These are phyloP conservation scores for Penicillium longicatenatum DNA, from an alignment of 495 filamentous ascomycete species.

Conservation along the genomic window DNA sequence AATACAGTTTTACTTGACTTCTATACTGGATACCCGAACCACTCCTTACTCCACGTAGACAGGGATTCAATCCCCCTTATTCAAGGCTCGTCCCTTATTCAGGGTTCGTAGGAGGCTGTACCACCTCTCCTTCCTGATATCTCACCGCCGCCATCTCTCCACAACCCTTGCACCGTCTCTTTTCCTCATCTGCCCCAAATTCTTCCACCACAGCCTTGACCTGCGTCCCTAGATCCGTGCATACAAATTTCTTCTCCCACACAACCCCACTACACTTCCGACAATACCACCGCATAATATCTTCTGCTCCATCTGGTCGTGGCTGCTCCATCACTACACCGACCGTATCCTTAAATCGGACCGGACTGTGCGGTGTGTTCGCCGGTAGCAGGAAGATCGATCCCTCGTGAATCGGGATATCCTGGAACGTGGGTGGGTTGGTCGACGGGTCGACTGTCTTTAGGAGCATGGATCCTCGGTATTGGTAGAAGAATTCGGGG, in stretches of 20 bases:
- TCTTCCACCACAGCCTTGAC: conserved; percentile 89
- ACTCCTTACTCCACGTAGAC: conserved; percentile 8
- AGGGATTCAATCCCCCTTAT: neutral
- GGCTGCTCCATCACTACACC: conserved; percentile 91
- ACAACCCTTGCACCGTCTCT: conserved; percentile 77
- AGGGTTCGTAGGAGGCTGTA: conserved; percentile 42
- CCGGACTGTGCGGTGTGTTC: conserved; percentile 84
- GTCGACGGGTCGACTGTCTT: conserved; percentile 75
- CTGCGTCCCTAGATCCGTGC: conserved; percentile 92
- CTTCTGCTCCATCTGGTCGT: conserved; percentile 66
- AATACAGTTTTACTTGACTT: conserved; percentile 5
- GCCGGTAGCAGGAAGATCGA: conserved; percentile 92
- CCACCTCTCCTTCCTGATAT: conserved; percentile 43
- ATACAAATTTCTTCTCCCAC: conserved; percentile 84
- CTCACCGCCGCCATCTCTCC: conserved; percentile 66
- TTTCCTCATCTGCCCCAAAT: conserved; percentile 71
- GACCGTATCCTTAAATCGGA: conserved; percentile 67
- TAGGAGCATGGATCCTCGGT: conserved; percentile 88
- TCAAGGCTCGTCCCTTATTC: conserved; percentile 20
- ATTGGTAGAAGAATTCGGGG: conserved; percentile 97
- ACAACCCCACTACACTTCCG: conserved; percentile 67
- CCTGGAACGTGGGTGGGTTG: conserved; percentile 61
- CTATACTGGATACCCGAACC: neutral
- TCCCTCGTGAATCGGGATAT: conserved; percentile 88
- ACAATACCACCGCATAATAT: conserved; percentile 88